Evolutionary conservation across 2,329 filamentous ascomycete species (phyloP), one percentile per base, ranked within the genome.

Genomic region (Epichloe sylvatica): DNA sequence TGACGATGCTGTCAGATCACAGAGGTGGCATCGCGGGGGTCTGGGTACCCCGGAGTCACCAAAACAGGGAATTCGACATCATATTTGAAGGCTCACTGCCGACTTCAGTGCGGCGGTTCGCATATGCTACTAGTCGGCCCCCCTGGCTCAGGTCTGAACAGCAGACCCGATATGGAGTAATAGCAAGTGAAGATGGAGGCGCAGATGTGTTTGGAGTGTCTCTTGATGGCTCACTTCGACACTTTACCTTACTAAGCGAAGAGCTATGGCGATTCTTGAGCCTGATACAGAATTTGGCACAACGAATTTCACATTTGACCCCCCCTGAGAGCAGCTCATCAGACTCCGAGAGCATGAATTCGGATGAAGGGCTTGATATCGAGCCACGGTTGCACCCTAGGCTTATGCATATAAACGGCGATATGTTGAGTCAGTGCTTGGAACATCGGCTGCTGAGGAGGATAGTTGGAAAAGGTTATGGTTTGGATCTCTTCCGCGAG

Each of bases 221-320:
- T 6, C 73, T 88, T 35, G 80, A 86, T 58, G 86, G 86, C 1
- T 79, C 81, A 0, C 59, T 90, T 23, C 78, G 78, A 53, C 77
- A 84, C 50, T 83, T 96, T 57, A 76, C 76, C 1, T 67, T 90
- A 13, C 67, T 97, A 0, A 69, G 73, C 9, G 59, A 75, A 17
- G 65, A 76, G 2, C 75, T 82, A 7, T 85, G 83, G 78, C 73
- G 74, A 6, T 70, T 94, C 4, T 71, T 97, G 5, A 75, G 76
- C 51, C 80, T 91, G 54, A 61, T 96, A 1, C 83, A 94, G 59
- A 83, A 84, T 51, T 62, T 94, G 45, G 80, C 78, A 30, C 63
- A 73, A 44, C 62, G 65, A 25, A 75, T 72, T 25, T 58, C 63
- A 6, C 55, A 60, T 3, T 63, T 80, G 12, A 79, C 72, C 77